Percentiles rank a stretch among this genome's conserved stretches.
These are phyloP conservation scores for Arthrobotrys sphaeroides DNA, from an alignment of 2,329 filamentous ascomycete genomes.

Conservation along the genomic window DNA sequence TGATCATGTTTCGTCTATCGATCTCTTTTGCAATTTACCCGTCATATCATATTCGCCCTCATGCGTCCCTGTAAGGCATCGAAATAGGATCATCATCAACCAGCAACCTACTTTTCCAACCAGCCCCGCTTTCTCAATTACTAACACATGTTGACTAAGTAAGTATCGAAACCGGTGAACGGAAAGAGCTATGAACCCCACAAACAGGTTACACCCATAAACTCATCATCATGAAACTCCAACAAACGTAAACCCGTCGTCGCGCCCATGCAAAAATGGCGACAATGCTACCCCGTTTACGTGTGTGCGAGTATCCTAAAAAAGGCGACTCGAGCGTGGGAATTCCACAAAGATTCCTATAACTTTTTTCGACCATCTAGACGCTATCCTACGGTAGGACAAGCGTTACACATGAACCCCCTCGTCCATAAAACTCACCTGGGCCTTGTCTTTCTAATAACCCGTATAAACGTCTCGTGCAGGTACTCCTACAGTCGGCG, in stretches of 20 bases:
- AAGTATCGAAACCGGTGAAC: not conserved
- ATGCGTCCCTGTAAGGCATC: constrained; percentile 35
- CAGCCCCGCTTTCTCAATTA: not conserved
- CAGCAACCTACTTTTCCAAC: too few species aligned
- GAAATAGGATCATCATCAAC: constrained; percentile 1
- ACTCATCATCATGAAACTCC: constrained; percentile 27
- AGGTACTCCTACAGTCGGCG: constrained; percentile 1
- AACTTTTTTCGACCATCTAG: constrained; percentile 16
- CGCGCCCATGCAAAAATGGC: too few species aligned
- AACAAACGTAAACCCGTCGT: not conserved
- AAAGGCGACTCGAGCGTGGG: not conserved
- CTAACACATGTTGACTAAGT: not conserved
- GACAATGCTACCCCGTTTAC: constrained; percentile 17
- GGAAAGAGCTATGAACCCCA: constrained; percentile 6
- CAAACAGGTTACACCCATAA: constrained; percentile 25
- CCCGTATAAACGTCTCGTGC: not conserved
- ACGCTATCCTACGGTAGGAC: constrained; percentile 36
- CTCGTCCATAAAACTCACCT: too few species aligned
- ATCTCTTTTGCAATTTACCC: constrained; percentile 4
- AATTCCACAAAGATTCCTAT: not conserved
- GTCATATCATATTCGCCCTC: constrained; percentile 23
- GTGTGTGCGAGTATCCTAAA: not conserved
- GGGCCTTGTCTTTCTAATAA: too few species aligned
- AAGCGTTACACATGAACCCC: constrained; percentile 16
- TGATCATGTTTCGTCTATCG: constrained; percentile 30